These are phyloP conservation scores for Ogataea zsoltii DNA, from an alignment of 805 yeast species.

Conservation along the genomic window DNA sequence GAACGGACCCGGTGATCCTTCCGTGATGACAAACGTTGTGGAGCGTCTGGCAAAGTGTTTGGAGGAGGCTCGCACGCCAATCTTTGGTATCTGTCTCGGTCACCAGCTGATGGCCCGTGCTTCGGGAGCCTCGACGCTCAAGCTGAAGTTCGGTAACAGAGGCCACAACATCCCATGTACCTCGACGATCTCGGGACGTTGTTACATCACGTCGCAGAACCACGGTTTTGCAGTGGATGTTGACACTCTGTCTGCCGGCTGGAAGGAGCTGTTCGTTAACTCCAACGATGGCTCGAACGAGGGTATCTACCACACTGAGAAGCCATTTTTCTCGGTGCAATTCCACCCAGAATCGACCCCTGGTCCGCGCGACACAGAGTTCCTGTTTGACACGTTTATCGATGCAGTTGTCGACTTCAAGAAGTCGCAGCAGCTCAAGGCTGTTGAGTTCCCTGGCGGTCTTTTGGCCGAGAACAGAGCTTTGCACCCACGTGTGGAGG, in stretches of 20 bases:
- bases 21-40: conserved; percentile 72
- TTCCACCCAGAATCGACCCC: conserved; percentile 99
- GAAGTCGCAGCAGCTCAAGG: conserved; percentile 54
- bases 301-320: conserved; percentile 88
- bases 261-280: conserved; percentile 94
- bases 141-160: conserved; percentile 97
- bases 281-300: conserved; percentile 98
- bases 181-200: conserved; percentile 81
- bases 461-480: conserved; percentile 67
- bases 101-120: conserved; percentile 96
- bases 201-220: conserved; percentile 98
- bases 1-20: conserved; percentile 99
- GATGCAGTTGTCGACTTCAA: conserved; percentile 71
- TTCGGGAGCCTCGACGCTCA: conserved; percentile 88
- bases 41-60: conserved; percentile 58
- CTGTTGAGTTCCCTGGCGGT: conserved; percentile 93
- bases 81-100: conserved; percentile 98
- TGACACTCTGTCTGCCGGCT: conserved; percentile 67
- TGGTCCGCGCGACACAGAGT: conserved; percentile 99
- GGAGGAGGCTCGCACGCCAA: conserved; percentile 72
- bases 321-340: conserved; percentile 96
- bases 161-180: conserved; percentile 97
- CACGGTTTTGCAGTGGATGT: conserved; percentile 98
- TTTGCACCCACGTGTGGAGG: conserved; percentile 75
- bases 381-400: conserved; percentile 91